Conservation (phyloP, 441 rosid genomes). For the Arabidopsis hybrid region DNA sequence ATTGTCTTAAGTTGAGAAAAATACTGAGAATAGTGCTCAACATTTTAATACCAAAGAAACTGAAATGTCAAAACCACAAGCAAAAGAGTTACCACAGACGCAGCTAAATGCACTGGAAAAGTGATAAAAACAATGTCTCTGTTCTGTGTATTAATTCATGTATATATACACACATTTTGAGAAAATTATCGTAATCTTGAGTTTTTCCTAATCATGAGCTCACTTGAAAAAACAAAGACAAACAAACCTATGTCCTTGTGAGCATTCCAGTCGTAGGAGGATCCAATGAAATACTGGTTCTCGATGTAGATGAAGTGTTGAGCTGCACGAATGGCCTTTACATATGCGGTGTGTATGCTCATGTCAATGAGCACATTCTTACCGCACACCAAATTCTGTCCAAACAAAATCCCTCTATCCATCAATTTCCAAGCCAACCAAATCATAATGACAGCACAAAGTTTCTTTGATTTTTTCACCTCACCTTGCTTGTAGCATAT, state of each 20-base stretch:
- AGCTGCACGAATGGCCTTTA: slow-evolving; percentile 95
- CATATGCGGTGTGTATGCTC: slow-evolving; percentile 99
- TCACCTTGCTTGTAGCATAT: slow-evolving; percentile 76
- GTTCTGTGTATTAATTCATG: too few species aligned
- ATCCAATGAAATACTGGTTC: slow-evolving; percentile 97
- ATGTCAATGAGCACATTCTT: slow-evolving; percentile 94
- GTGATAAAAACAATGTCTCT: too few species aligned
- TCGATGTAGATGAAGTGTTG: slow-evolving; percentile 97
- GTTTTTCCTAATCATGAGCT: not conserved
- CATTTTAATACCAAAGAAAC: too few species aligned
- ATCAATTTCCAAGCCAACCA: slow-evolving; percentile 6
- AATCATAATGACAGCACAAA: slow-evolving; percentile 1
- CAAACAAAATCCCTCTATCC: slow-evolving; percentile 37
- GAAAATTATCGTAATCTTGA: too few species aligned
- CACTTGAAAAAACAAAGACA: slow-evolving; percentile 17
- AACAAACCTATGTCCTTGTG: slow-evolving; percentile 72
- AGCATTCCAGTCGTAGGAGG: slow-evolving; percentile 86
- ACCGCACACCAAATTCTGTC: slow-evolving; percentile 88
- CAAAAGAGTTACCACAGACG: too few species aligned
- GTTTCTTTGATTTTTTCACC: slow-evolving; percentile 23
- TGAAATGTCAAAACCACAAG: too few species aligned
- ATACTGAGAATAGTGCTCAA: not conserved
- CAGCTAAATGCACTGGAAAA: too few species aligned
- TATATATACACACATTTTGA: too few species aligned
- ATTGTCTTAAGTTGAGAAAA: slow-evolving; percentile 1